Conservation (phyloP, 768 basidiomycete genomes). For the Kwoniella europaea region DNA sequence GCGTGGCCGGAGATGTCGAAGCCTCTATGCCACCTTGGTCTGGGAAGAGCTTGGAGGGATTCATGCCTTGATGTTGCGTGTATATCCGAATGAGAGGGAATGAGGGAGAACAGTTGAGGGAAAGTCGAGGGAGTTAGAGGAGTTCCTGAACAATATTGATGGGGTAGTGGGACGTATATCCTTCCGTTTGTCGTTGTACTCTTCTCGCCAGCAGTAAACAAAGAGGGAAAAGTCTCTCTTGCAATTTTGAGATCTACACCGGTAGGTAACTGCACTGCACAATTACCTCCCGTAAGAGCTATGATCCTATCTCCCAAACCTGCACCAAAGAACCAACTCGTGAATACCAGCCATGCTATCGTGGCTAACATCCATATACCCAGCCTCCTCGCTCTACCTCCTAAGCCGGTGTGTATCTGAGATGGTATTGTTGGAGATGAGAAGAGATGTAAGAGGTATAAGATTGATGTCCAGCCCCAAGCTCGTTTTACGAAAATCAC, state of each 20-base stretch:
- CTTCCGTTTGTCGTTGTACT: neutral
- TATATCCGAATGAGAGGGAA: slow-evolving; percentile 4
- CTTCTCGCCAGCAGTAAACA: slow-evolving; percentile 13
- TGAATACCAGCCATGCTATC: slow-evolving; percentile 42
- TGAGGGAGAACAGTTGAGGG: slow-evolving; percentile 28
- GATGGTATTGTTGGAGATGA: slow-evolving; percentile 24
- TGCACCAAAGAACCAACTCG: slow-evolving; percentile 51
- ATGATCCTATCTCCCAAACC: slow-evolving; percentile 51
- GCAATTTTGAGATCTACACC: slow-evolving; percentile 10
- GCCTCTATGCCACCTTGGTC: slow-evolving; percentile 73
- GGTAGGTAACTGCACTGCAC: slow-evolving; percentile 38
- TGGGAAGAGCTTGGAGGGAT: slow-evolving; percentile 23
- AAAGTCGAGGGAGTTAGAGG: slow-evolving; percentile 21
- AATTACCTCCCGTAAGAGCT: slow-evolving; percentile 42
- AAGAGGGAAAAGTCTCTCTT: slow-evolving; percentile 3
- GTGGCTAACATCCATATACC: slow-evolving; percentile 36
- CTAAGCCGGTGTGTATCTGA: neutral
- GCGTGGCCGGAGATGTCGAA: slow-evolving; percentile 95
- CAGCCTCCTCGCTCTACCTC: slow-evolving; percentile 24
- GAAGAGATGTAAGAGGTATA: slow-evolving; percentile 59
- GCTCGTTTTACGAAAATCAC: slow-evolving; percentile 83
- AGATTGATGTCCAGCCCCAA: slow-evolving; percentile 85
- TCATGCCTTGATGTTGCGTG: slow-evolving; percentile 17
- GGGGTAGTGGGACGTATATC: slow-evolving; percentile 23
- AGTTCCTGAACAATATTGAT: slow-evolving; percentile 22